phyloP scores from a whole-genome alignment of 1,139 yeast species.

The Taphrina sp. region DNA sequence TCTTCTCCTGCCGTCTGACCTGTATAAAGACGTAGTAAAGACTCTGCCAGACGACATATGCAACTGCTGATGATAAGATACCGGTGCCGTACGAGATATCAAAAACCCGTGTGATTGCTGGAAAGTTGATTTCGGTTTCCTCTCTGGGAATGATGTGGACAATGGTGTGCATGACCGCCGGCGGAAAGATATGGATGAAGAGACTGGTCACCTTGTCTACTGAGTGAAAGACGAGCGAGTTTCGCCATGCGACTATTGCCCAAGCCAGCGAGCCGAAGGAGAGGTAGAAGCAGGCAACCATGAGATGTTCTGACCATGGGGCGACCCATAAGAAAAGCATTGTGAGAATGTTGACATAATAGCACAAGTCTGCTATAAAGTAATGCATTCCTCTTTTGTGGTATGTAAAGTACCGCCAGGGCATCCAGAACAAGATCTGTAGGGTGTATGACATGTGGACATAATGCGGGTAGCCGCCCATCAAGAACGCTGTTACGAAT shows the following conservation, averaged over 20 bases:
- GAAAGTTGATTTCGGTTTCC: constrained; percentile 60
- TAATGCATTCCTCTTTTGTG: constrained; percentile 77
- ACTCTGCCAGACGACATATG: constrained; percentile 89
- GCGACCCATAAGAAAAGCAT: constrained; percentile 76
- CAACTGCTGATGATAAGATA: constrained; percentile 72
- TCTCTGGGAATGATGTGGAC: constrained; percentile 66
- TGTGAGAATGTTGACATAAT: constrained; percentile 74
- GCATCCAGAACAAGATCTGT: constrained; percentile 65
- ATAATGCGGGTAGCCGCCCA: constrained; percentile 73
- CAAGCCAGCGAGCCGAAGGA: constrained; percentile 66
- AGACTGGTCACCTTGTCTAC: constrained; percentile 62
- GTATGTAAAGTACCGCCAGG: constrained; percentile 79
- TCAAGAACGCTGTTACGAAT: constrained; percentile 68
- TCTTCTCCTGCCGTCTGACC: constrained; percentile 70
- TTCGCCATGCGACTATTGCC: constrained; percentile 96
- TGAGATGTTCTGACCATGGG: constrained; percentile 55
- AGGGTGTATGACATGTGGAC: constrained; percentile 75
- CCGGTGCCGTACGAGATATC: constrained; percentile 74
- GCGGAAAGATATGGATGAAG: constrained; percentile 88
- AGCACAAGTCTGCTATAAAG: constrained; percentile 89
- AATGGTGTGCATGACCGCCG: constrained; percentile 80
- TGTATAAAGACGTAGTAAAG: constrained; percentile 90
- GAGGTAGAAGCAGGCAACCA: constrained; percentile 28
- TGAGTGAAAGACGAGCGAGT: constrained; percentile 85
- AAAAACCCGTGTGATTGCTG: constrained; percentile 69